These are phyloP conservation scores for Phialemonium atrogriseum DNA, from an alignment of 2,329 filamentous ascomycete species.

Conservation along the genomic window DNA sequence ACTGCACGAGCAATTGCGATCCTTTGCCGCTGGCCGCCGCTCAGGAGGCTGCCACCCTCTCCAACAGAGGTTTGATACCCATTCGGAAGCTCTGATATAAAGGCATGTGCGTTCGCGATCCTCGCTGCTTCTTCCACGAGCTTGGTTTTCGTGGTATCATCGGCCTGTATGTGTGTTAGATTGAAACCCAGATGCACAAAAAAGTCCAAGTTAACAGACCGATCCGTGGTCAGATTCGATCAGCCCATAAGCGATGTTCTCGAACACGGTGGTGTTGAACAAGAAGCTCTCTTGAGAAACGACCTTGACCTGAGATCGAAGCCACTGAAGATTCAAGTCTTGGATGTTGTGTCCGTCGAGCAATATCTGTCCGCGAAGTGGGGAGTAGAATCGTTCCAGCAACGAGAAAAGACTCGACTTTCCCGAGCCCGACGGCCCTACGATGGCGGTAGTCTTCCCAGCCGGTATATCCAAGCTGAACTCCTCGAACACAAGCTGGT, in stretches of 20 bases:
- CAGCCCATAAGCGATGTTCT: conserved; percentile 85
- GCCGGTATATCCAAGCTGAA: conserved; percentile 75
- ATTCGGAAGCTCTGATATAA: conserved; percentile 73
- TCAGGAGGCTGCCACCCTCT: conserved; percentile 84
- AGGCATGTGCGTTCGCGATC: conserved; percentile 92
- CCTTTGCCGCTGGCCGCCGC: conserved; percentile 93
- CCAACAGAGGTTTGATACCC: conserved; percentile 94
- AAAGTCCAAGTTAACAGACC: too few species aligned
- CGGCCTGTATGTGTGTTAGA: too few species aligned
- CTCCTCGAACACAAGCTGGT: conserved; percentile 80
- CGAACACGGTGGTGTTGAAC: conserved; percentile 80
- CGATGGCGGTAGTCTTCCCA: conserved; percentile 86
- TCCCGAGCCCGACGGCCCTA: conserved; percentile 88
- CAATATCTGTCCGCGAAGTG: conserved; percentile 68
- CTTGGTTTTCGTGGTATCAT: conserved; percentile 65
- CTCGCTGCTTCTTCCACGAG: conserved; percentile 74
- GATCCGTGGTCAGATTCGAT: conserved; percentile 66
- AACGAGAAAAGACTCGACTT: conserved; percentile 93
- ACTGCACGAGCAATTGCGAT: conserved; percentile 90
- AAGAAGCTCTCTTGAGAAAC: conserved; percentile 91
- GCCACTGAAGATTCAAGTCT: conserved; percentile 78
- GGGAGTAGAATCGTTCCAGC: conserved; percentile 89
- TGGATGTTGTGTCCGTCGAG: conserved; percentile 79
- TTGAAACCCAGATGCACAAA: too few species aligned
- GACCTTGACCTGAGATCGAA: conserved; percentile 84